phyloP scores from a whole-genome alignment of 805 yeast genomes.

The Nakazawaea peltata region DNA sequence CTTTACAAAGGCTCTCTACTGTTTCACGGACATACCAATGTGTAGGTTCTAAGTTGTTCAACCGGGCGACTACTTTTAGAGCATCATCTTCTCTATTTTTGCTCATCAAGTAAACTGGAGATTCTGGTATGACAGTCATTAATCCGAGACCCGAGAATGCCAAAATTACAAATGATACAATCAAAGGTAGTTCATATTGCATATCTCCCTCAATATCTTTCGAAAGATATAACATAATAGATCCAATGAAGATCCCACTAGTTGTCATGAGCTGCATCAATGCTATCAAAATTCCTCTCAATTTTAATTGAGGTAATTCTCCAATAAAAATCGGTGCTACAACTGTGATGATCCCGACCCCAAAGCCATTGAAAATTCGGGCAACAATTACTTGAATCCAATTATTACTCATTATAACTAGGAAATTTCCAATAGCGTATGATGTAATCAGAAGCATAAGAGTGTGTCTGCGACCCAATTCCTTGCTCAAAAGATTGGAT shows the following conservation, averaged over 20 bases:
- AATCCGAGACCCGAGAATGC: constrained; percentile 9
- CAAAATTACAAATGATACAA: constrained; percentile 15
- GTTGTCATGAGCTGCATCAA: constrained; percentile 25
- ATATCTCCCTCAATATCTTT: constrained; percentile 8
- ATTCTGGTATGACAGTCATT: constrained; percentile 25
- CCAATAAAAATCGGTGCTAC: constrained; percentile 28
- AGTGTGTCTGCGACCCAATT: constrained; percentile 17
- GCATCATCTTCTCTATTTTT: constrained; percentile 5
- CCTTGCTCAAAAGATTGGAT: constrained; percentile 16
- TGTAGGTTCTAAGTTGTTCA: constrained; percentile 6
- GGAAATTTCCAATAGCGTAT: constrained; percentile 15
- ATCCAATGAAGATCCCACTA: constrained; percentile 24
- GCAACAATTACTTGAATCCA: constrained; percentile 21
- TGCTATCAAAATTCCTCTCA: constrained; percentile 24
- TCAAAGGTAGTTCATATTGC: constrained; percentile 18
- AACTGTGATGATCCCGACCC: constrained; percentile 22
- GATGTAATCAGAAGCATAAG: constrained; percentile 16
- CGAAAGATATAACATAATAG: constrained; percentile 16
- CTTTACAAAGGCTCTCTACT: too few species aligned
- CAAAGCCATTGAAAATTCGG: constrained; percentile 22
- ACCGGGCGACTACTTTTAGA: constrained; percentile 6
- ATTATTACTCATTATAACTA: constrained; percentile 7
- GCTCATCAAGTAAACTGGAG: constrained; percentile 21
- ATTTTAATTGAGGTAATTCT: constrained; percentile 22
- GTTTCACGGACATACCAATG: constrained; percentile 14